Conservation (phyloP, 208 protist genomes). For the Crithidia brevicula region DNA sequence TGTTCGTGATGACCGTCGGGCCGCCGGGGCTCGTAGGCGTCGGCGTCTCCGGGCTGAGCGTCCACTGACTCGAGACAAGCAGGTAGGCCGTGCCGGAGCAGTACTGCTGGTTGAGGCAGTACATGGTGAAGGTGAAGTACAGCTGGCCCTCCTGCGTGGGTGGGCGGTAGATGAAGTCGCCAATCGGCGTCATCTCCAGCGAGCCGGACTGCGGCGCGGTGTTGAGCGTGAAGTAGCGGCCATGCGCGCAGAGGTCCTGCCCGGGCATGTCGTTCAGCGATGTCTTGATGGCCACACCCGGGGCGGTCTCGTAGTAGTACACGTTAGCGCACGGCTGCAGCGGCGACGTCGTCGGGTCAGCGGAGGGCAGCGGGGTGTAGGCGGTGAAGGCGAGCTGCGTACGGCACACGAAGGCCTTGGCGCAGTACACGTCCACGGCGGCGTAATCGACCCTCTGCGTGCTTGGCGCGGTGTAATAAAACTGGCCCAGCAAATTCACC, state of each 20-base stretch:
- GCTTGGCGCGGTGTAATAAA: constrained; percentile 61
- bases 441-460: constrained; percentile 50
- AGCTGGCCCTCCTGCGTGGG: constrained; percentile 36
- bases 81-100: constrained; percentile 79
- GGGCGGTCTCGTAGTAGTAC: constrained; percentile 74
- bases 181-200: constrained; percentile 54
- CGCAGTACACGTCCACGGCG: constrained; percentile 66
- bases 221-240: constrained; percentile 76
- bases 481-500: constrained; percentile 79
- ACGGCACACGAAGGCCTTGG: constrained; percentile 51
- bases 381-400: constrained; percentile 54
- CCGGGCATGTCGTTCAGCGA: constrained; percentile 65
- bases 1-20: constrained; percentile 43
- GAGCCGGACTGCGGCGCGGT: constrained; percentile 41
- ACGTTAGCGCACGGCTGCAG: constrained; percentile 68
- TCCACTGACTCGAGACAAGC: constrained; percentile 53
- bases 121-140: constrained; percentile 75
- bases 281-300: constrained; percentile 51
- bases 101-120: constrained; percentile 60
- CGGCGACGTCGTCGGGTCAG: constrained; percentile 23
- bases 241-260: constrained; percentile 64
- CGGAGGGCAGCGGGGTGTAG: constrained; percentile 39
- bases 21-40: constrained; percentile 6
- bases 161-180: constrained; percentile 79
- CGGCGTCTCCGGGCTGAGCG: constrained; percentile 36